Conservation (phyloP, 75 land plant species). For the Ceratopteris richardii region DNA sequence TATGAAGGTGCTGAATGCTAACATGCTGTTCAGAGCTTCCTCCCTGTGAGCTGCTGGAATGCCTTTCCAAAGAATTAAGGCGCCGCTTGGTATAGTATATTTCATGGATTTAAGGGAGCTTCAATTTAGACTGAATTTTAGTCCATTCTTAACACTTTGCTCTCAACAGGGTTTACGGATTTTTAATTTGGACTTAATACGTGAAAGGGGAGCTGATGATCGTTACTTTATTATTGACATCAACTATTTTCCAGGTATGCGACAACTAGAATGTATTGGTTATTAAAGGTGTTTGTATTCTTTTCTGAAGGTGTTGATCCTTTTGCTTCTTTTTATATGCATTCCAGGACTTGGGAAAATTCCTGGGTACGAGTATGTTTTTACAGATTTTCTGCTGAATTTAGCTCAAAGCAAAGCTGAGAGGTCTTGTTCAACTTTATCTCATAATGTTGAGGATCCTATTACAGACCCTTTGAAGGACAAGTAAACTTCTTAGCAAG, state of each 20-base stretch:
- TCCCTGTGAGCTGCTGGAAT: conserved; percentile 65
- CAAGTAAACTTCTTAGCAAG: no score
- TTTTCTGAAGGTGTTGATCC: not conserved
- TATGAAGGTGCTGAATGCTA: not conserved
- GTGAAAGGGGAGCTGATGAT: conserved; percentile 63
- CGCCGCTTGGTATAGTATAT: conserved; percentile 41
- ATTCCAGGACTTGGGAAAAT: conserved; percentile 73
- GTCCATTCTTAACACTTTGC: no score
- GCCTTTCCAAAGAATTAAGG: conserved; percentile 71
- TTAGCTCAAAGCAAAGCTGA: conserved; percentile 24
- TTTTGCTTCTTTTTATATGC: not conserved
- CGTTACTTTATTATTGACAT: conserved; percentile 83
- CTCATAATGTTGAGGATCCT: not conserved
- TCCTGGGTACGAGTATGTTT: conserved; percentile 83
- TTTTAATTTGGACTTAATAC: conserved; percentile 79
- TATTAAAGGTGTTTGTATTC: not conserved
- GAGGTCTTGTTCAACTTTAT: conserved; percentile 14
- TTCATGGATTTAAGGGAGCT: no score
- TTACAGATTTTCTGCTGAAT: conserved; percentile 70
- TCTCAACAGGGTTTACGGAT: conserved; percentile 54
- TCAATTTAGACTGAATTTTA: no score
- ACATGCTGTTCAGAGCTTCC: conserved; percentile 57
- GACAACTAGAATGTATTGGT: not conserved
- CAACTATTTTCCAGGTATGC: conserved; percentile 79
- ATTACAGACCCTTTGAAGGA: not conserved